phyloP scores from a whole-genome alignment of 2,329 filamentous ascomycete species.

The Westerdykella ornata region DNA sequence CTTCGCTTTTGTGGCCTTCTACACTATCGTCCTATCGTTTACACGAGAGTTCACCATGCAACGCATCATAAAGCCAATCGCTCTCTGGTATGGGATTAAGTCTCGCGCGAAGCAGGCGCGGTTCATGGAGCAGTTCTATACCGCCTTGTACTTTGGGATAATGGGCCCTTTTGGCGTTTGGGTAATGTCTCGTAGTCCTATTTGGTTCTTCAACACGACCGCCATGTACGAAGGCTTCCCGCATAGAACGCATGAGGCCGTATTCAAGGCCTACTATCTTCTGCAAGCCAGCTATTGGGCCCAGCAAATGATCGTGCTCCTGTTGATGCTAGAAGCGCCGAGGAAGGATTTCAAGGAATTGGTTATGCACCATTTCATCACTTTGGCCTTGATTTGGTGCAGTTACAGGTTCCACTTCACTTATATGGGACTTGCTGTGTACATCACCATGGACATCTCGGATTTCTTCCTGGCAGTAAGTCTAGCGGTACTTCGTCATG shows the following conservation, averaged over 20 bases:
- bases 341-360: slow-evolving; percentile 93
- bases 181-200: slow-evolving; percentile 82
- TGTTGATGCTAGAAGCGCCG: slow-evolving; percentile 85
- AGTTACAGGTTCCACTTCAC: slow-evolving; percentile 97
- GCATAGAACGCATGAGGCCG: slow-evolving; percentile 68
- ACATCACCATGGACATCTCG: slow-evolving; percentile 88
- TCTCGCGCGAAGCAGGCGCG: slow-evolving; percentile 73
- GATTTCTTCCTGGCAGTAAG: slow-evolving; percentile 92
- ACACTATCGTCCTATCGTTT: slow-evolving; percentile 83
- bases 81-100: slow-evolving; percentile 61
- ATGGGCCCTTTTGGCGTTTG: slow-evolving; percentile 80
- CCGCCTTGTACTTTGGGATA: slow-evolving; percentile 78
- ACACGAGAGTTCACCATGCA: slow-evolving; percentile 97
- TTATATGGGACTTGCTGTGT: slow-evolving; percentile 87
- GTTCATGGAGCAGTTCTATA: slow-evolving; percentile 96
- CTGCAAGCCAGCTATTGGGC: slow-evolving; percentile 94
- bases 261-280: slow-evolving; percentile 94
- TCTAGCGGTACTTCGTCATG: slow-evolving; percentile 4
- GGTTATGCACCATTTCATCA: slow-evolving; percentile 86
- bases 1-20: slow-evolving; percentile 80
- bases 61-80: slow-evolving; percentile 71
- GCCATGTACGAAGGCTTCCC: slow-evolving; percentile 89
- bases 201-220: slow-evolving; percentile 91
- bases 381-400: slow-evolving; percentile 70
- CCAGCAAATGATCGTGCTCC: slow-evolving; percentile 82